Percentiles rank a stretch among this genome's conserved stretches.
These are phyloP conservation scores for Maudiozyma barnettii DNA, from an alignment of 805 yeast genomes.

Conservation along the genomic window DNA sequence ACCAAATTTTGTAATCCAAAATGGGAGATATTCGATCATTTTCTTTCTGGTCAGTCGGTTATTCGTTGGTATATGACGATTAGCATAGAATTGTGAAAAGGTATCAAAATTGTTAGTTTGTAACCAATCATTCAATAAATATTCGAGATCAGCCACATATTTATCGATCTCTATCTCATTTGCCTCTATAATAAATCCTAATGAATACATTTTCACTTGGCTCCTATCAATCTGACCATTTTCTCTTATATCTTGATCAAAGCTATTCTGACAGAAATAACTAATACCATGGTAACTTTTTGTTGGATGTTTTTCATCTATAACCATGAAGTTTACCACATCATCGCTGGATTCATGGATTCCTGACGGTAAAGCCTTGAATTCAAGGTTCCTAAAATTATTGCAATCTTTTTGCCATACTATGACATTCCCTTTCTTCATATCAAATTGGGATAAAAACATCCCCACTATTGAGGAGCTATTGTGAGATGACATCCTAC, in stretches of 20 bases:
- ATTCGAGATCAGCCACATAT: conserved; percentile 14
- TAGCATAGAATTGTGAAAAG: conserved; percentile 8
- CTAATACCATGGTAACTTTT: conserved; percentile 38
- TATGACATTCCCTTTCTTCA: conserved; percentile 25
- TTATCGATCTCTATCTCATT: conserved; percentile 11
- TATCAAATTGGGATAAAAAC: conserved; percentile 27
- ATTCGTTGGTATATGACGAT: background rate
- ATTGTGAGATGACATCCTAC: background rate
- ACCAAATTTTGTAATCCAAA: conserved; percentile 24
- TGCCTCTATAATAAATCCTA: conserved; percentile 42
- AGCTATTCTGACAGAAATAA: conserved; percentile 39
- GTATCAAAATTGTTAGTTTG: conserved; percentile 1
- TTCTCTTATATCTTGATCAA: conserved; percentile 15
- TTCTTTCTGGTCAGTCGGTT: background rate
- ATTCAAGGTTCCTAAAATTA: conserved; percentile 41
- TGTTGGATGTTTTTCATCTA: conserved; percentile 13
- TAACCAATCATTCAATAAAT: conserved; percentile 19
- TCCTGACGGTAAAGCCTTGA: conserved; percentile 61
- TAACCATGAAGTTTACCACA: conserved; percentile 43
- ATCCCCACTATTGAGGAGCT: conserved; percentile 9
- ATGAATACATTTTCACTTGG: conserved; percentile 50
- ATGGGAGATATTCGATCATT: conserved; percentile 8
- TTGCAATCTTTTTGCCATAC: conserved; percentile 17
- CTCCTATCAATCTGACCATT: conserved; percentile 29
- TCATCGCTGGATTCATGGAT: conserved; percentile 45